phyloP scores from a whole-genome alignment of 176 grass and related monocot genomes.

The Echinochloa phyllopogon region DNA sequence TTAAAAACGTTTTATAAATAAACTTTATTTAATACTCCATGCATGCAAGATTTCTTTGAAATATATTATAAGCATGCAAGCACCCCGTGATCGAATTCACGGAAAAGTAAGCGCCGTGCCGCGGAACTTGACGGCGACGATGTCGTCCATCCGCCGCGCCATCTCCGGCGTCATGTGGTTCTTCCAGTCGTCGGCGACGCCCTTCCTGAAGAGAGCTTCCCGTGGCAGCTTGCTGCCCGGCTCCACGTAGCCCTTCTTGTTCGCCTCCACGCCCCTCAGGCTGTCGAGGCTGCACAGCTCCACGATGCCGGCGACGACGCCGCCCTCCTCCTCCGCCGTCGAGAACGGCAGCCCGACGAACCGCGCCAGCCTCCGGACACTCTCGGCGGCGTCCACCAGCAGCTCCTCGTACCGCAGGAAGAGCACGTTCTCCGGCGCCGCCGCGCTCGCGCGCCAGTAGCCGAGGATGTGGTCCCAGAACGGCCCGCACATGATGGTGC shows the following conservation, averaged over 20 bases:
- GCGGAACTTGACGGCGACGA: conserved; percentile 15
- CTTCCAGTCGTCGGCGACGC: conserved; percentile 39
- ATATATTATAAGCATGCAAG: too few species aligned
- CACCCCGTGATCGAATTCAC: too few species aligned
- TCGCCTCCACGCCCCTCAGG: conserved; percentile 13
- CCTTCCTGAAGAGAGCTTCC: conserved; percentile 21
- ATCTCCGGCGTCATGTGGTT: conserved; percentile 52
- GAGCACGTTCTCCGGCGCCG: not conserved
- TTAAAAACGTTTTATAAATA: too few species aligned
- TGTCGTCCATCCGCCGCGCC: conserved; percentile 29
- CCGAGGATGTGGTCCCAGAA: conserved; percentile 49
- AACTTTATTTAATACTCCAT: too few species aligned
- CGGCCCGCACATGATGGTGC: not conserved
- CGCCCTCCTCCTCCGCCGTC: not conserved
- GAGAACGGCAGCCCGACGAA: conserved; percentile 41
- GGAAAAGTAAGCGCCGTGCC: not conserved
- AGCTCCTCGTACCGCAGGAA: conserved; percentile 56
- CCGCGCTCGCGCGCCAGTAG: conserved; percentile 14
- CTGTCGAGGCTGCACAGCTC: conserved; percentile 42
- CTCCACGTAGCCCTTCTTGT: conserved; percentile 19
- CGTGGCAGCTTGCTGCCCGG: not conserved
- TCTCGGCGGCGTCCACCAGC: not conserved
- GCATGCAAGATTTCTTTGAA: too few species aligned
- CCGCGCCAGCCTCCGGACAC: conserved; percentile 31
- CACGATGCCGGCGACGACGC: not conserved